A percentile compares a stretch with the other conserved stretches of the same genome.
phyloP scores from a whole-genome alignment of 495 filamentous ascomycete species.

The Talaromyces stipitatus region DNA sequence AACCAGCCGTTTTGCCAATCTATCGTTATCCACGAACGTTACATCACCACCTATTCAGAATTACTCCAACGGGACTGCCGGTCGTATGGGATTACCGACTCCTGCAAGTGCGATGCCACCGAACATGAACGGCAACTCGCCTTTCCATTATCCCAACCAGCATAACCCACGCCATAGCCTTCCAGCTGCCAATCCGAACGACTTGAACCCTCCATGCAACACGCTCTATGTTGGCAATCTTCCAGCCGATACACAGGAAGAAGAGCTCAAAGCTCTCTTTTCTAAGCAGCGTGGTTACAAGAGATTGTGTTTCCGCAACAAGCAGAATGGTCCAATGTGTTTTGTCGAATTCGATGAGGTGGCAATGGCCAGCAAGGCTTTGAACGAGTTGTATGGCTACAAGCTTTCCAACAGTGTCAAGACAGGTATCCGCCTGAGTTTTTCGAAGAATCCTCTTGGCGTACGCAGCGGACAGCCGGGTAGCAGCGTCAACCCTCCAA shows the following conservation, averaged over 20 bases:
- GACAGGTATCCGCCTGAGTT: conserved; percentile 94
- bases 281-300: conserved; percentile 94
- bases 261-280: conserved; percentile 93
- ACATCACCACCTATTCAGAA: conserved; percentile 44
- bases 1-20: conserved; percentile 57
- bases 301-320: conserved; percentile 92
- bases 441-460: conserved; percentile 95
- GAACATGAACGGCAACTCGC: conserved; percentile 35
- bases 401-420: conserved; percentile 88
- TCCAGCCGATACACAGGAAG: conserved; percentile 88
- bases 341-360: conserved; percentile 98
- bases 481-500: conserved; percentile 39
- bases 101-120: conserved; percentile 56
- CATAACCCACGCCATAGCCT: conserved; percentile 63
- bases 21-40: conserved; percentile 64
- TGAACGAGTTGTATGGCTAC: conserved; percentile 87
- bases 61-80: conserved; percentile 29
- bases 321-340: conserved; percentile 97
- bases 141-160: conserved; percentile 50
- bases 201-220: conserved; percentile 97
- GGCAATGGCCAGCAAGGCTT: conserved; percentile 83
- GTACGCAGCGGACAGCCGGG: conserved; percentile 72
- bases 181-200: conserved; percentile 88
- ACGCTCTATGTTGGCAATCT: conserved; percentile 96
- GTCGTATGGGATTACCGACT: conserved; percentile 41